phyloP scores from a whole-genome alignment of 2,329 filamentous ascomycete genomes.

The Colletotrichum graminicola region DNA sequence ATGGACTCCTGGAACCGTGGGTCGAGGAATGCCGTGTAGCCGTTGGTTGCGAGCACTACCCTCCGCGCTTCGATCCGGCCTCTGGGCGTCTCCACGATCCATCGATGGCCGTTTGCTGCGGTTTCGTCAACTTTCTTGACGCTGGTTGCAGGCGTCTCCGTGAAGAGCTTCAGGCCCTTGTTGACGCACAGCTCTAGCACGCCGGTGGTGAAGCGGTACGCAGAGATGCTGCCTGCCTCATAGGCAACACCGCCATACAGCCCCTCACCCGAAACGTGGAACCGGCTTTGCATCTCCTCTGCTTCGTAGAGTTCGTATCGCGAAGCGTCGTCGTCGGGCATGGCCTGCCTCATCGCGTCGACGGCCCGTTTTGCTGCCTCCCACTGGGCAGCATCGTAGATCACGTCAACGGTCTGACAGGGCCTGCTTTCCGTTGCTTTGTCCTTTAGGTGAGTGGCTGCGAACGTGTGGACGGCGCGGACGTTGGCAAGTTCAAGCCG shows the following conservation, averaged over 20 bases:
- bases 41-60: conserved; percentile 49
- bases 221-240: conserved; percentile 56
- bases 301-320: conserved; percentile 58
- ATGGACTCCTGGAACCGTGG: conserved; percentile 44
- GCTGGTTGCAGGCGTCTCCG: conserved; percentile 28
- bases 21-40: conserved; percentile 46
- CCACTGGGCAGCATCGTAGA: conserved; percentile 64
- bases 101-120: not conserved
- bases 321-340: conserved; percentile 57
- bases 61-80: conserved; percentile 43
- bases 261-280: conserved; percentile 45
- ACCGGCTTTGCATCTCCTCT: conserved; percentile 54
- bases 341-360: conserved; percentile 57
- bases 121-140: not conserved
- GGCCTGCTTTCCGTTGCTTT: conserved; percentile 60
- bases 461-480: conserved; percentile 66
- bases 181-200: conserved; percentile 34
- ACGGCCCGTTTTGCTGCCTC: conserved; percentile 54
- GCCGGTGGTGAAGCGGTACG: conserved; percentile 52
- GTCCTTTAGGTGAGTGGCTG: conserved; percentile 52
- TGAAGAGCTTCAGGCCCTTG: conserved; percentile 35
- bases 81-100: conserved; percentile 43
- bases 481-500: conserved; percentile 67
- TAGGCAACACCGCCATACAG: conserved; percentile 63
- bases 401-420: conserved; percentile 68